Conservation (phyloP, 768 basidiomycete species). For the Boletus speciosus region DNA sequence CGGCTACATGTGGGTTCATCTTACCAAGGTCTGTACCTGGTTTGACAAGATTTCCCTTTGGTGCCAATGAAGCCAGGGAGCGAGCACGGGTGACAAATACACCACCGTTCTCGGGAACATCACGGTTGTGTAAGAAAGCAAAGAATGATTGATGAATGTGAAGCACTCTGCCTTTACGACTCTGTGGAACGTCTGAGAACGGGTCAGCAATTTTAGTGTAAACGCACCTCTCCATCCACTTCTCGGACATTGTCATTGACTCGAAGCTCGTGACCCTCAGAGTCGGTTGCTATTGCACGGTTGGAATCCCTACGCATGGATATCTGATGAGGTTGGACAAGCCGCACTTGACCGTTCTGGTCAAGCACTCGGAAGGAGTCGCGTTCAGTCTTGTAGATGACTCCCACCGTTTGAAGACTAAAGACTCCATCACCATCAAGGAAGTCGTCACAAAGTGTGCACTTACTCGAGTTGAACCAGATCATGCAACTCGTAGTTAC, state of each 20-base stretch:
- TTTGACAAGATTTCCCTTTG: constrained; percentile 73
- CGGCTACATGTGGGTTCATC: constrained; percentile 76
- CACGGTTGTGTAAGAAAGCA: constrained; percentile 92
- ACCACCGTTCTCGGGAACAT: constrained; percentile 86
- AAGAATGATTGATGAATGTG: constrained; percentile 94
- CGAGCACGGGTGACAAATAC: constrained; percentile 91
- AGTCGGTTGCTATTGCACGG: constrained; percentile 84
- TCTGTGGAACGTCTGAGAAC: constrained; percentile 36
- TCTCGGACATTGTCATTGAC: constrained; percentile 93
- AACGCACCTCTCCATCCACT: constrained; percentile 75
- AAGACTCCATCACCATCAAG: constrained; percentile 10
- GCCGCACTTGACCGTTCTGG: constrained; percentile 85
- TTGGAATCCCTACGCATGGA: constrained; percentile 83
- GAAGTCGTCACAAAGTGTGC: not conserved
- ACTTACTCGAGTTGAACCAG: constrained; percentile 94
- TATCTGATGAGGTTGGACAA: constrained; percentile 92
- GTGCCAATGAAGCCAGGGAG: constrained; percentile 78
- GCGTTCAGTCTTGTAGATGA: constrained; percentile 96
- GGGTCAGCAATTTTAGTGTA: not conserved
- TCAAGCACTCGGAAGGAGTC: constrained; percentile 95
- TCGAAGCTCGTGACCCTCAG: constrained; percentile 82
- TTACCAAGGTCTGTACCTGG: constrained; percentile 76
- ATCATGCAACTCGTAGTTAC: constrained; percentile 94
- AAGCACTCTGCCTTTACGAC: constrained; percentile 83
- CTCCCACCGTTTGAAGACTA: constrained; percentile 90